Evolutionary conservation across 148 eudicot genomes (phyloP).

Genomic region (Euryodendron excelsum): DNA sequence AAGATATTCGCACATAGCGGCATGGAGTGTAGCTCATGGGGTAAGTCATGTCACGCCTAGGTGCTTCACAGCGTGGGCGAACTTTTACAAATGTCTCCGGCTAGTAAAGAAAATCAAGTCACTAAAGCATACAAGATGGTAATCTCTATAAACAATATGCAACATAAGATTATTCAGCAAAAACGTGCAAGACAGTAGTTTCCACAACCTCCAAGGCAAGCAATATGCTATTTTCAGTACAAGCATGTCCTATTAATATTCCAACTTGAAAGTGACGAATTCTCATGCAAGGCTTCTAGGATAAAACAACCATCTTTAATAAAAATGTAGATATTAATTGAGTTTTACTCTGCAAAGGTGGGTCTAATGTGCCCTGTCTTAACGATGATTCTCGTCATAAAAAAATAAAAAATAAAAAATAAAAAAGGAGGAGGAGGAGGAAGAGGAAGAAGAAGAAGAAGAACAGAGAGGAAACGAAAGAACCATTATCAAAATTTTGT

Average conservation of each 20-base stretch:
- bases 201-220: conserved; percentile 4
- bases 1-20: conserved; percentile 77
- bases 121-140: background rate
- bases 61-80: conserved; percentile 85
- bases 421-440: background rate
- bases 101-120: conserved; percentile 34
- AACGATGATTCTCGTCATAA: too few species aligned
- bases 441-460: background rate
- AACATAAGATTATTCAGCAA: conserved; percentile 1
- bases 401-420: background rate
- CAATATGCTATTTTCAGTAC: background rate
- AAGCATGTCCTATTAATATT: background rate
- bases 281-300: background rate
- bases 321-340: background rate
- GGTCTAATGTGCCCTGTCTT: too few species aligned
- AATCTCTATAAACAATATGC: background rate
- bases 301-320: background rate
- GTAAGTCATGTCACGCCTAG: conserved; percentile 77
- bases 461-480: too few species aligned
- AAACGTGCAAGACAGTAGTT: background rate
- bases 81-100: conserved; percentile 77
- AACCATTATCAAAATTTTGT: too few species aligned
- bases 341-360: too few species aligned
- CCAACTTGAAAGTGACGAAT: background rate
- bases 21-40: conserved; percentile 78